Evolutionary conservation across 352 stramenopile species (phyloP), one percentile per base, ranked within the genome.

Genomic region (Phytophthora crassamura): DNA sequence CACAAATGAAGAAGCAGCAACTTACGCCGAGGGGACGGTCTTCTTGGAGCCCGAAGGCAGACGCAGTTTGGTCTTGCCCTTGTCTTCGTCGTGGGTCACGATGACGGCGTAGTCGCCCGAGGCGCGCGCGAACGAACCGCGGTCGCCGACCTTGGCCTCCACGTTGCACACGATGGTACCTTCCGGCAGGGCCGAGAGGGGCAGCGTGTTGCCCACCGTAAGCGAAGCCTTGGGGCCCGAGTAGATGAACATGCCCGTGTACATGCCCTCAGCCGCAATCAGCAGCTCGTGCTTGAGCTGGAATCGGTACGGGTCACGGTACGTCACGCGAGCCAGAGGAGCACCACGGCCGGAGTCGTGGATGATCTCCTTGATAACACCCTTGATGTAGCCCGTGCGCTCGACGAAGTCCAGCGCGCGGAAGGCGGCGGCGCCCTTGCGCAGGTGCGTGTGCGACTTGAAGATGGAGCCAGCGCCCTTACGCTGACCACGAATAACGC

Each of bases 81-180:
- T 99, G 67, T 99, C 98, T 58, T 99, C 95, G 79, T 99, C 97
- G 83, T 99, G 97, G 61, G 94, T 93, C 73, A 99, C 97, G 59
- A 99, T 98, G 67, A 99, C 97, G 58, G 95, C 97, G 89, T 99
- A 99, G 84, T 98, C 93, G 59, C 98, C 98, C 67, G 97, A 99
- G 67, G 90, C 95, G 72, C 96, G 94, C 35, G 96, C 97, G 78
- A 99, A 98, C 59, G 87, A 90, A 62, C 98, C 98, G 59, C 97
- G 93, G 86, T 99, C 97, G 61, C 98, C 98, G 46, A 96, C 87
- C 65, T 91, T 84, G 53, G 84, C 78, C 88, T 99, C 98, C 35
- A 99, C 87, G 85, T 99, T 99, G 95, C 97, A 99, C 40, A 99
- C 91, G 66, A 99, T 98, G 74, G 98, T 99, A 94, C 98, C 97